These are phyloP conservation scores for Fomitopsis betulina DNA, from an alignment of 1,284 basidiomycete genomes.

Conservation along the genomic window DNA sequence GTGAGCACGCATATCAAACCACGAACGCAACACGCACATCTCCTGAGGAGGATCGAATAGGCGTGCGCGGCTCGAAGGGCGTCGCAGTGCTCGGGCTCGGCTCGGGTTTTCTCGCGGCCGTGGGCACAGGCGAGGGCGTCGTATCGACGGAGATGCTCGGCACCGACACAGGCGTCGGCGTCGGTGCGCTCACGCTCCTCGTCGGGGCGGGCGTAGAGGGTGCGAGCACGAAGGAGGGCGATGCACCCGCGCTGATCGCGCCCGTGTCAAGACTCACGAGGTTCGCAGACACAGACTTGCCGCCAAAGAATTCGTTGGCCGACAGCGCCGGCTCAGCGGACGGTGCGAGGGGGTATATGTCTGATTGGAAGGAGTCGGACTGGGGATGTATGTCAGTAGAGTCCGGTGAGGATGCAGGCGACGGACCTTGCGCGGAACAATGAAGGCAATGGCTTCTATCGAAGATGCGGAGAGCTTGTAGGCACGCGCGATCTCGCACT, in stretches of 20 bases:
- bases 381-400: slow-evolving; percentile 22
- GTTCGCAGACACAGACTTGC: slow-evolving; percentile 74
- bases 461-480: slow-evolving; percentile 81
- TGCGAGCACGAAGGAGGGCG: slow-evolving; percentile 26
- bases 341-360: slow-evolving; percentile 91
- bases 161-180: slow-evolving; percentile 27
- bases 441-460: slow-evolving; percentile 90
- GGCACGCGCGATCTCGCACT: slow-evolving; percentile 94
- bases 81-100: slow-evolving; percentile 28
- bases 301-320: slow-evolving; percentile 84
- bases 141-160: slow-evolving; percentile 18
- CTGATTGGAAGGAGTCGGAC: slow-evolving; percentile 87
- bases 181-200: slow-evolving; percentile 30
- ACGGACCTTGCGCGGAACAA: slow-evolving; percentile 84
- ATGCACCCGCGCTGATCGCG: slow-evolving; percentile 35
- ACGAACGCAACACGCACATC: slow-evolving; percentile 13
- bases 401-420: background rate
- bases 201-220: slow-evolving; percentile 21
- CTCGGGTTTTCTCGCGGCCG: slow-evolving; percentile 16
- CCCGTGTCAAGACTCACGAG: slow-evolving; percentile 64
- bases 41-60: slow-evolving; percentile 12
- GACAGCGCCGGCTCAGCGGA: slow-evolving; percentile 78
- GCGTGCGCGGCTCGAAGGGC: slow-evolving; percentile 19
- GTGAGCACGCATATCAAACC: background rate
- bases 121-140: slow-evolving; percentile 21